A percentile compares a stretch with the other conserved stretches of the same genome.
These are phyloP conservation scores for Cronartium quercuum DNA, from an alignment of 1,284 basidiomycete genomes.

Conservation along the genomic window DNA sequence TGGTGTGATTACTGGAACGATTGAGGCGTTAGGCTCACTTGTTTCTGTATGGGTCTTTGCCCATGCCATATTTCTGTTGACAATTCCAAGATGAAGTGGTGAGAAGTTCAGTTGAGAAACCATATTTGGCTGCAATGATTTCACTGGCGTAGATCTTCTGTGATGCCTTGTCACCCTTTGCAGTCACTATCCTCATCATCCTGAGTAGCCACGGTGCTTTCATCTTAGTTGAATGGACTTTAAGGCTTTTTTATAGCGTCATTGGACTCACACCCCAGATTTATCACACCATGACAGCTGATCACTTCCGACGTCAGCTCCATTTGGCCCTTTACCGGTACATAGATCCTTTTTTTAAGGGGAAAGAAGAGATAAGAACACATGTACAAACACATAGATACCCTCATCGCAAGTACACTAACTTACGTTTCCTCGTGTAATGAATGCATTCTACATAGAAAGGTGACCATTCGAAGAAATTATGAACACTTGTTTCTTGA, in stretches of 20 bases:
- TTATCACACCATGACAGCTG: conserved; percentile 29
- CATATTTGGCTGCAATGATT: conserved; percentile 18
- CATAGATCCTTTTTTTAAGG: conserved; percentile 12
- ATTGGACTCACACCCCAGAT: background rate
- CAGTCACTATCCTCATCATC: conserved; percentile 30
- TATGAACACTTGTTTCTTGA: background rate
- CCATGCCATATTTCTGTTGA: conserved; percentile 20
- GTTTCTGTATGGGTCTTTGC: conserved; percentile 24
- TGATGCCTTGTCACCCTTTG: conserved; percentile 8
- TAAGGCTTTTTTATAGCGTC: background rate
- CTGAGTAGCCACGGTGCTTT: background rate
- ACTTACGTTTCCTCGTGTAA: conserved; percentile 23
- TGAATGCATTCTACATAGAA: conserved; percentile 22
- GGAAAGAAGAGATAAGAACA: background rate
- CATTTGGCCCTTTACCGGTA: conserved; percentile 10
- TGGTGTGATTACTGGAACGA: no score
- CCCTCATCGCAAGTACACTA: background rate
- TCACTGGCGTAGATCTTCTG: conserved; percentile 8
- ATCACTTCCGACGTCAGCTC: conserved; percentile 9
- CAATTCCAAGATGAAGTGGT: conserved; percentile 22
- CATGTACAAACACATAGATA: background rate
- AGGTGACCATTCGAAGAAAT: background rate
- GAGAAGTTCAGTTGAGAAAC: conserved; percentile 30
- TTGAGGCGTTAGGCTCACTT: background rate
- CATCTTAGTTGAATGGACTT: background rate